phyloP scores from a whole-genome alignment of 768 basidiomycete genomes.

The Floccularia luteovirens region DNA sequence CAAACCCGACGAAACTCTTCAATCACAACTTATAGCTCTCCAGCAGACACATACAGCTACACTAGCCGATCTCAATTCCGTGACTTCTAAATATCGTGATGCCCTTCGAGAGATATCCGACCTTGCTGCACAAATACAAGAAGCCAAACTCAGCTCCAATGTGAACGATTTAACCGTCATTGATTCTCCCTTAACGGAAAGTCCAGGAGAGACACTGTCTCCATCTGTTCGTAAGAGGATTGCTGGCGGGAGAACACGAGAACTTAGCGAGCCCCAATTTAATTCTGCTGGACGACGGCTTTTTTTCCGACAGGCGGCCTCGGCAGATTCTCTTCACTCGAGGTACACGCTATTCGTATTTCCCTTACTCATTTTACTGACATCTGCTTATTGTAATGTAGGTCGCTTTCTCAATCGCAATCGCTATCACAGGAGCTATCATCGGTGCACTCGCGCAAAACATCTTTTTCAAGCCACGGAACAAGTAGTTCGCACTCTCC shows the following conservation, averaged over 20 bases:
- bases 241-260: constrained; percentile 39
- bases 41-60: constrained; percentile 79
- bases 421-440: constrained; percentile 97
- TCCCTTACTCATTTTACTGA: constrained; percentile 5
- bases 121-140: constrained; percentile 84
- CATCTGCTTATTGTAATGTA: constrained; percentile 19
- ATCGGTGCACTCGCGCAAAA: constrained; percentile 80
- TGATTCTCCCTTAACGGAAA: constrained; percentile 41
- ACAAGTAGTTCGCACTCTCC: constrained; percentile 57
- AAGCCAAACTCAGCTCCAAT: constrained; percentile 58
- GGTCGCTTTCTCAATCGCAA: constrained; percentile 89
- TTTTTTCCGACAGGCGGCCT: constrained; percentile 88
- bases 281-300: constrained; percentile 53
- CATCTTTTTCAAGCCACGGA: constrained; percentile 70
- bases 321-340: constrained; percentile 81
- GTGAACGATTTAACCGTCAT: constrained; percentile 20
- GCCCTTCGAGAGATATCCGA: constrained; percentile 91
- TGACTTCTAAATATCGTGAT: constrained; percentile 80
- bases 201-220: constrained; percentile 24
- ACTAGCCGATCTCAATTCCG: constrained; percentile 67
- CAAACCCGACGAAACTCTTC: constrained; percentile 30
- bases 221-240: constrained; percentile 44
- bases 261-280: constrained; percentile 37
- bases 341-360: constrained; percentile 46
- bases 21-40: constrained; percentile 63